Base-by-base conservation (phyloP, 2,329 filamentous ascomycete genomes). In the Pseudonectria buxi region DNA sequence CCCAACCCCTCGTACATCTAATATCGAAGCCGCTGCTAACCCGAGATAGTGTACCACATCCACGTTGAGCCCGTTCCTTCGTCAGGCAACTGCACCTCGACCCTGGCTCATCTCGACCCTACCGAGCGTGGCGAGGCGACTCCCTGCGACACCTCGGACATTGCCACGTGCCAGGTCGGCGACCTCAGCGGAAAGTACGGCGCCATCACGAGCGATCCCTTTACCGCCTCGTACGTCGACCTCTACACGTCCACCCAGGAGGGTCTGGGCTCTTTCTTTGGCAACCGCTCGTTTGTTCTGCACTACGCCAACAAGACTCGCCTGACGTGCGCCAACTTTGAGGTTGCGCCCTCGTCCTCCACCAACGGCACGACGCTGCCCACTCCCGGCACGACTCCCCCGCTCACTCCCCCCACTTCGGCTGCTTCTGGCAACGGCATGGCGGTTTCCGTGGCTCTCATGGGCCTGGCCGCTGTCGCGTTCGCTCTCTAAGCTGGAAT, bases 171-270 rank as follows among this genome's bases (percentile, higher is more conserved):
- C 65, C 77, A 90, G 61, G 76, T 85, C 10, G 85, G 86, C 45
- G 85, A 90, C 56, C 67, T 88, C 37, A 74, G 76, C 49, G 85
- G 85, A 54, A 90, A 90, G 65, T 67, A 82, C 51, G 83, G 83
- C 43, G 68, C 69, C 41, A 72, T 84, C 50, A 66, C 59, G 16
- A 56, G 59, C 18, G 68, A 71, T 43, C 63, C 69, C 10, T 79
- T 71, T 53, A 53, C 56, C 18, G 59, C 56, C 36, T 63, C 59
- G 32, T 83, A 75, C 61, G 53, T 58, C 39, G 81, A 85, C 52
- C 55, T 61, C 14, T 84, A 69, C 52, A 62, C 71, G n/a, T 76
- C 78, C 4, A 71, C 77, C 24, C 50, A 62, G 28, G 54, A 65
- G 11, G 71, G 68, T 25, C 58, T 66, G 27, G 65, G 65, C 6